Percentiles rank a stretch among this genome's conserved stretches.
phyloP scores from a whole-genome alignment of 371 early-diverging fungal genomes.

The Saksenaea vasiformis region DNA sequence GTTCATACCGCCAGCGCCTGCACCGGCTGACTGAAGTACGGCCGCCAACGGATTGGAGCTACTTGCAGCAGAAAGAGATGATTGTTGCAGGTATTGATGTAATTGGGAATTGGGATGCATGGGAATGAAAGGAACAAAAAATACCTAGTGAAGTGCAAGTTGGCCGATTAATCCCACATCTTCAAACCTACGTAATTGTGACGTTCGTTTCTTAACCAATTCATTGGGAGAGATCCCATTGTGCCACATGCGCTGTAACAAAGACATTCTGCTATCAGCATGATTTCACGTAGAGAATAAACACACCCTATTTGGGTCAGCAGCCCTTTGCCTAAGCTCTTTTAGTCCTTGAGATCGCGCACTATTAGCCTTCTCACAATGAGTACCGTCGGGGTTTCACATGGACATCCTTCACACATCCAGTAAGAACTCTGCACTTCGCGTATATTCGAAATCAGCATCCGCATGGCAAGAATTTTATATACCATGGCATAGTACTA shows the following conservation, averaged over 20 bases:
- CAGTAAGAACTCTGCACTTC: no score
- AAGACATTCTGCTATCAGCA: background rate
- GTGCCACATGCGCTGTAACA: background rate
- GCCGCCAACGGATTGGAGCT: slow-evolving; percentile 24
- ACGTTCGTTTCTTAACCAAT: background rate
- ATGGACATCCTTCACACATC: no score
- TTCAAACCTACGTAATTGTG: background rate
- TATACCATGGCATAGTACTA: no score
- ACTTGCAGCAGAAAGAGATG: slow-evolving; percentile 17
- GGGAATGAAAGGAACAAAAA: slow-evolving; percentile 6
- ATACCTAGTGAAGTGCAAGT: background rate
- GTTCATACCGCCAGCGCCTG: slow-evolving; percentile 25
- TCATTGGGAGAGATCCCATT: no score
- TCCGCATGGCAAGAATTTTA: no score
- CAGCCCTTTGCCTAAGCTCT: no score
- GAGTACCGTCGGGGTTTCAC: no score
- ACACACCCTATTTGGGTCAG: no score
- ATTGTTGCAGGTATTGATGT: slow-evolving; percentile 46
- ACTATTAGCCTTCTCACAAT: no score
- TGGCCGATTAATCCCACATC: background rate
- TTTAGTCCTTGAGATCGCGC: no score
- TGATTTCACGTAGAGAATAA: no score
- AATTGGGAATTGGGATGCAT: slow-evolving; percentile 41
- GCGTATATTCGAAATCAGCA: no score
- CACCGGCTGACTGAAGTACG: slow-evolving; percentile 29